Evolutionary conservation across 164 flowering plant genomes (phyloP).

Genomic region (Platanus orientalis): DNA sequence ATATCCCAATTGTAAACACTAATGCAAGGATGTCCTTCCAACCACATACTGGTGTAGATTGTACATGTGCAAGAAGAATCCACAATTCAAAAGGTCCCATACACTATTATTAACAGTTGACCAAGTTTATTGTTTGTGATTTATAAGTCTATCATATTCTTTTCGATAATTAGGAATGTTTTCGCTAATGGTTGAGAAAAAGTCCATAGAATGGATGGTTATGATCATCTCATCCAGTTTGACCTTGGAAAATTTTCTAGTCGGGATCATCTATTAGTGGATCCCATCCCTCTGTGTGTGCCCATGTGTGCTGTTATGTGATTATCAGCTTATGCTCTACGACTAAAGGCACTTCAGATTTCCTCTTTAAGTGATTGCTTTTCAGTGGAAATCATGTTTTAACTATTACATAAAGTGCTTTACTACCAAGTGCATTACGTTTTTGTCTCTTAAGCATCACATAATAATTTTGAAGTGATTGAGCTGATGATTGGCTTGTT

Average conservation of each 20-base stretch:
- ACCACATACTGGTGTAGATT: neutral
- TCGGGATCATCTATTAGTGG: too few species aligned
- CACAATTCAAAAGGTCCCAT: neutral
- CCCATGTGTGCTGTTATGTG: too few species aligned
- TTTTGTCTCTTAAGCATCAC: too few species aligned
- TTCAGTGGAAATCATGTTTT: neutral
- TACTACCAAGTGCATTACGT: too few species aligned
- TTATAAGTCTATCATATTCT: too few species aligned
- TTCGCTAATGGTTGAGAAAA: neutral
- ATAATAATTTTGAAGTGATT: neutral
- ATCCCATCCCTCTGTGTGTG: too few species aligned
- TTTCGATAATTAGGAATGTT: too few species aligned
- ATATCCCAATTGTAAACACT: neutral
- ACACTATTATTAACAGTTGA: neutral
- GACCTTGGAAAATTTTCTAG: neutral
- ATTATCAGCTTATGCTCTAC: neutral
- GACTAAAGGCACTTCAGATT: neutral
- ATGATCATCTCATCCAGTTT: neutral
- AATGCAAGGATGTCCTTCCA: neutral
- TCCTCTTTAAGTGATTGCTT: neutral
- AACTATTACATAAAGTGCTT: neutral
- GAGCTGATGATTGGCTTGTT: slow-evolving; percentile 4
- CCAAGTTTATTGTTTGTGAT: too few species aligned
- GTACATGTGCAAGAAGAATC: neutral
- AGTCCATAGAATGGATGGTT: neutral